A percentile compares a stretch with the other conserved stretches of the same genome.
Evolutionary conservation across 129 eudicot genomes (phyloP).

Genomic region (Tagetes patula): DNA sequence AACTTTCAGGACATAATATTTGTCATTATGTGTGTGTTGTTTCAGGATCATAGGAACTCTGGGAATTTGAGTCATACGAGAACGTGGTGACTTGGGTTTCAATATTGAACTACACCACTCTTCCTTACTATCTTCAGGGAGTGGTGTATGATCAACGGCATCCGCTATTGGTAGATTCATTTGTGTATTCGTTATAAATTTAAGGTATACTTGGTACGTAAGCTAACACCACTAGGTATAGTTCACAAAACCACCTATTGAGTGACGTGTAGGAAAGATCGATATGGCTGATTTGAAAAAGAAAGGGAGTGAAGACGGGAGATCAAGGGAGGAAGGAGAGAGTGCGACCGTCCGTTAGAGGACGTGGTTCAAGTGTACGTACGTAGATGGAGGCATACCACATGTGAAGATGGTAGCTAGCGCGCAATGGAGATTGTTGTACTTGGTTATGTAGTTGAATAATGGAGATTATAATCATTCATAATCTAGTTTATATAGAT

Average conservation of each 20-base stretch:
- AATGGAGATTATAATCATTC: background rate
- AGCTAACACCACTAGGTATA: too few relatives aligned
- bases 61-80: constrained; percentile 11
- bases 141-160: background rate
- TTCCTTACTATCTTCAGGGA: background rate
- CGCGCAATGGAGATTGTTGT: background rate
- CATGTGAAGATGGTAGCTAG: background rate
- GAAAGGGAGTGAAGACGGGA: too few relatives aligned
- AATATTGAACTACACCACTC: constrained; percentile 24
- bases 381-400: background rate
- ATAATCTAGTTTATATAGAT: constrained; percentile 12
- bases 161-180: background rate
- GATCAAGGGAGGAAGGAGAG: too few relatives aligned
- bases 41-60: constrained; percentile 29
- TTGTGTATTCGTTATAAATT: background rate
- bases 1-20: constrained; percentile 32
- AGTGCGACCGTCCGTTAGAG: too few relatives aligned
- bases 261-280: too few relatives aligned
- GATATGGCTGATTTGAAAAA: background rate
- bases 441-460: constrained; percentile 5
- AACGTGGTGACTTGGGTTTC: constrained; percentile 1
- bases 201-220: background rate
- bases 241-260: too few relatives aligned
- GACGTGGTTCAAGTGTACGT: too few relatives aligned
- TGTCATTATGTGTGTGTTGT: constrained; percentile 17